phyloP scores from a whole-genome alignment of 805 yeast genomes.

The Metschnikowia dekortorum region DNA sequence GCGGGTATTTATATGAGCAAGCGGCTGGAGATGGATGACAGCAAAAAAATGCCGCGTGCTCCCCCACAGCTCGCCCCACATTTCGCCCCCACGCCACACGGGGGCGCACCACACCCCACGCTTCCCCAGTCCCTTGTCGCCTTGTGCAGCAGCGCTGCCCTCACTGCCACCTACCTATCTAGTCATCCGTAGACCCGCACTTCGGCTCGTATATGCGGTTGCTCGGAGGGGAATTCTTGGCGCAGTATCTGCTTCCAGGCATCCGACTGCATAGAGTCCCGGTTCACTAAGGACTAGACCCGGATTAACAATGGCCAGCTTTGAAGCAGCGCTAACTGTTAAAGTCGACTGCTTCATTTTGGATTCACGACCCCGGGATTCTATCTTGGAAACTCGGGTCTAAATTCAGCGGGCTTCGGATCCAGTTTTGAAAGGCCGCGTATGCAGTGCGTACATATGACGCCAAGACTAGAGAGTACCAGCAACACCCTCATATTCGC shows the following conservation, averaged over 20 bases:
- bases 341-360: no score
- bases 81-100: neutral
- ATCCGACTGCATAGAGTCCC: neutral
- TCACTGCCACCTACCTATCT: neutral
- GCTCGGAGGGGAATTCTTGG: no score
- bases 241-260: neutral
- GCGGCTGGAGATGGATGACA: neutral
- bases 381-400: no score
- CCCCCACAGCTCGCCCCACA: constrained; percentile 2
- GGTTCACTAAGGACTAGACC: no score
- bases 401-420: neutral
- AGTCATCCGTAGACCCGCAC: neutral
- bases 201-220: no score
- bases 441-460: neutral
- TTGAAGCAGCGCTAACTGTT: no score
- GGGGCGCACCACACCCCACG: neutral
- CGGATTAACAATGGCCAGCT: no score
- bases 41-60: neutral
- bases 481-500: neutral
- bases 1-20: constrained; percentile 1
- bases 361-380: no score
- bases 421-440: neutral
- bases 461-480: neutral
- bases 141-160: neutral
- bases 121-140: neutral